Percentiles rank a stretch among this genome's conserved stretches.
Evolutionary conservation across 1,284 basidiomycete genomes (phyloP).

Genomic region (Rhodotorula sp.): DNA sequence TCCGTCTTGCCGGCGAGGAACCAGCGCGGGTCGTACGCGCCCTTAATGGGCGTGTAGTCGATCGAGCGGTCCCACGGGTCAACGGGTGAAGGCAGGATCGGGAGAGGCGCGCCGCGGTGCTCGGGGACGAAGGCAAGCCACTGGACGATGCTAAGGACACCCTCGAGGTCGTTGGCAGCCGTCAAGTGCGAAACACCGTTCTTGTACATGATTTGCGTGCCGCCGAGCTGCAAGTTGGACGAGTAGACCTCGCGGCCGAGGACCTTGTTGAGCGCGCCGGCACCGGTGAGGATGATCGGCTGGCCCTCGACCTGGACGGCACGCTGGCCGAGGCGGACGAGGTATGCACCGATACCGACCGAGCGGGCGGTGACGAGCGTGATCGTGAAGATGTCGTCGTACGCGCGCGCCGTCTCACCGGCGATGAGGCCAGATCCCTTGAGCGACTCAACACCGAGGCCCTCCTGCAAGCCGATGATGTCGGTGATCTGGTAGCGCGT

Average conservation of each 20-base stretch:
- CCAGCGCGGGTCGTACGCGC: slow-evolving; percentile 95
- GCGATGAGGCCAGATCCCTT: slow-evolving; percentile 97
- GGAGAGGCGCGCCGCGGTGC: slow-evolving; percentile 70
- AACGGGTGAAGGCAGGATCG: slow-evolving; percentile 60
- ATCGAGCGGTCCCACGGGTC: slow-evolving; percentile 94
- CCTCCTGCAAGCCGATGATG: slow-evolving; percentile 92
- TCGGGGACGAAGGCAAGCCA: slow-evolving; percentile 95
- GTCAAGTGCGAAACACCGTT: slow-evolving; percentile 98
- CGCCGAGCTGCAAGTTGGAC: slow-evolving; percentile 96
- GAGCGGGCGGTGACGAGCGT: slow-evolving; percentile 98
- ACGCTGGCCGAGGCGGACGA: slow-evolving; percentile 95
- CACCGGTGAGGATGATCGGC: slow-evolving; percentile 98
- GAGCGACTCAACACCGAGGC: slow-evolving; percentile 96
- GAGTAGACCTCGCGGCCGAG: slow-evolving; percentile 99
- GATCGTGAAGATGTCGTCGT: slow-evolving; percentile 99
- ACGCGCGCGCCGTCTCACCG: slow-evolving; percentile 95
- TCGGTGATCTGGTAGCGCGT: slow-evolving; percentile 90
- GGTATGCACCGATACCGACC: slow-evolving; percentile 98
- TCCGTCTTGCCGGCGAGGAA: slow-evolving; percentile 92
- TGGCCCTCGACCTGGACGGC: slow-evolving; percentile 99
- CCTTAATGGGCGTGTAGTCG: slow-evolving; percentile 85
- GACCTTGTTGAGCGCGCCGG: slow-evolving; percentile 96
- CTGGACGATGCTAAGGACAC: slow-evolving; percentile 85
- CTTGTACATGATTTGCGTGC: slow-evolving; percentile 97
- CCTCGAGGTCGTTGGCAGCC: slow-evolving; percentile 89